phyloP scores from a whole-genome alignment of 1,284 basidiomycete genomes.

The Fomitiporia mediterranea region DNA sequence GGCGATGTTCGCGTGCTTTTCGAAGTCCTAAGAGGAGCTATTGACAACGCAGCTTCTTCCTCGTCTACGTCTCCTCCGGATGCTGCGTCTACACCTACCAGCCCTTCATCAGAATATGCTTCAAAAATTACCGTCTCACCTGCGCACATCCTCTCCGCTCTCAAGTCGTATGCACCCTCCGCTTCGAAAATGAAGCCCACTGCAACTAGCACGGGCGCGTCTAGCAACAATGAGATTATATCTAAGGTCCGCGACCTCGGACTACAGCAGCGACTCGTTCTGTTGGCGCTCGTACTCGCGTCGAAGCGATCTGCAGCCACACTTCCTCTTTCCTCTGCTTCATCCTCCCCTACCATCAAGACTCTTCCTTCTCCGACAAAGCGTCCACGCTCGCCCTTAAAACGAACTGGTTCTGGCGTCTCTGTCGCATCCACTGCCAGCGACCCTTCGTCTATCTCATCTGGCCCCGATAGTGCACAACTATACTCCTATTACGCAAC shows the following conservation, averaged over 20 bases:
- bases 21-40: slow-evolving; percentile 71
- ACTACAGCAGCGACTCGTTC: slow-evolving; percentile 64
- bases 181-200: slow-evolving; percentile 25
- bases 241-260: slow-evolving; percentile 62
- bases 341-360: slow-evolving; percentile 30
- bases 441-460: slow-evolving; percentile 21
- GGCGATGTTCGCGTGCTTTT: slow-evolving; percentile 75
- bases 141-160: slow-evolving; percentile 57
- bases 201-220: slow-evolving; percentile 24
- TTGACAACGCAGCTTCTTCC: slow-evolving; percentile 53
- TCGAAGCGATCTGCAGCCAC: slow-evolving; percentile 54
- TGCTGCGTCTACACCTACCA: slow-evolving; percentile 26
- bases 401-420: slow-evolving; percentile 35
- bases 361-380: slow-evolving; percentile 30
- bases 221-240: slow-evolving; percentile 56
- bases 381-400: slow-evolving; percentile 40
- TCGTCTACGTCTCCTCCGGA: slow-evolving; percentile 21
- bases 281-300: slow-evolving; percentile 60
- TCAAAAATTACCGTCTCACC: slow-evolving; percentile 48
- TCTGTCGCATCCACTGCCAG: slow-evolving; percentile 30
- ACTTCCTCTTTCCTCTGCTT: slow-evolving; percentile 42
- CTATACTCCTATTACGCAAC: slow-evolving; percentile 60
- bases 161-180: slow-evolving; percentile 55
- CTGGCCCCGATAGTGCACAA: slow-evolving; percentile 49
- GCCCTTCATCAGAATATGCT: slow-evolving; percentile 35